A percentile compares a stretch with the other conserved stretches of the same genome.
phyloP scores from a whole-genome alignment of 495 filamentous ascomycete genomes.

The Aspergillus egyptiacus region DNA sequence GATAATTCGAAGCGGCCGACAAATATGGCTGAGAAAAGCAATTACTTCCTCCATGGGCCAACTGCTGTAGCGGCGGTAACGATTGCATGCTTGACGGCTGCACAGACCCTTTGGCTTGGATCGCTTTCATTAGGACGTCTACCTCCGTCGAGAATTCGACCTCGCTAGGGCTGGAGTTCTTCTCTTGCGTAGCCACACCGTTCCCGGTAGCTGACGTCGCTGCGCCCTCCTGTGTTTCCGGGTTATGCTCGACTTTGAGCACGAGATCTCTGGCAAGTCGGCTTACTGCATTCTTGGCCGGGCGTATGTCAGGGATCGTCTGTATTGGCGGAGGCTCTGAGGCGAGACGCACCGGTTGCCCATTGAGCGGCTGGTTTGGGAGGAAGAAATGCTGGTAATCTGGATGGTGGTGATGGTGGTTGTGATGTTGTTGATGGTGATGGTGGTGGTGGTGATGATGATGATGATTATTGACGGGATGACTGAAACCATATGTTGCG shows the following conservation, averaged over 20 bases:
- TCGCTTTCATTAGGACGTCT: constrained; percentile 87
- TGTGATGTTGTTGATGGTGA: constrained; percentile 22
- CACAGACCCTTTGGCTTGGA: constrained; percentile 61
- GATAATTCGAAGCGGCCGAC: constrained; percentile 16
- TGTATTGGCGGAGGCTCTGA: constrained; percentile 29
- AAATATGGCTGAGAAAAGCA: constrained; percentile 27
- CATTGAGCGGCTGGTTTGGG: constrained; percentile 22
- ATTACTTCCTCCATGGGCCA: constrained; percentile 22
- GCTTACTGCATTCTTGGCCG: constrained; percentile 39
- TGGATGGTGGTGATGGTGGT: constrained; percentile 23
- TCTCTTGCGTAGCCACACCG: constrained; percentile 8
- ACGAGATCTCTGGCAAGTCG: constrained; percentile 22
- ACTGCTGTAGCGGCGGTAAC: constrained; percentile 33
- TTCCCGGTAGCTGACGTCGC: constrained; percentile 4
- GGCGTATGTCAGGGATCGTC: constrained; percentile 35
- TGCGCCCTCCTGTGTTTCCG: constrained; percentile 5
- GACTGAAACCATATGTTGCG: constrained; percentile 30
- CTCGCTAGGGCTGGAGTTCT: constrained; percentile 27
- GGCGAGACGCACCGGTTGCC: constrained; percentile 29
- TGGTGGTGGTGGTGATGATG: constrained; percentile 25
- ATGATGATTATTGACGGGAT: constrained; percentile 23
- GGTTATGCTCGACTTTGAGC: constrained; percentile 16
- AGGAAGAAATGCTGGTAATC: constrained; percentile 33
- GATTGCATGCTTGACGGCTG: constrained; percentile 24
- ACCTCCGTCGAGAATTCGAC: constrained; percentile 72